Base-by-base conservation (phyloP, 2,329 filamentous ascomycete genomes). In the Chrysoporthe cubensis region DNA sequence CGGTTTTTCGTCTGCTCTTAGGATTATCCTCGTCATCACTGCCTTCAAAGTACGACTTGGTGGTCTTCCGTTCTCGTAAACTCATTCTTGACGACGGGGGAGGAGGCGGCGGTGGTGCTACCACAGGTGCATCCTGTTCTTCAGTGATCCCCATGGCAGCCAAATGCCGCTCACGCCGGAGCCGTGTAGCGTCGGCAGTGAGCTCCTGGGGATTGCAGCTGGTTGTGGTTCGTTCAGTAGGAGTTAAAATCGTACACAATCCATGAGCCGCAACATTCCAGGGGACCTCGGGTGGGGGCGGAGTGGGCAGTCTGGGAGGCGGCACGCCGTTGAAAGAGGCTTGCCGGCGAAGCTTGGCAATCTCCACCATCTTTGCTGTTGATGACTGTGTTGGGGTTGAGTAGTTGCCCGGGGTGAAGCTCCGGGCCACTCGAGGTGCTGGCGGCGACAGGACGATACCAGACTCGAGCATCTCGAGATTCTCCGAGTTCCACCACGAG, bases 371-470 rank as follows among this genome's bases (percentile, higher is more conserved):
- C 78, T 93, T 97, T 34, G 93, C 93, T 1, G 89, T 88, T 54
- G 93, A 98, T 0, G 95, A 92, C 70, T 95, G 91, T 0, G 95
- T 98, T 0, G 94, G 93, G 1, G 94, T 93, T 2, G 89, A 93
- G 78, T 94, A 97, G 1, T 92, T 94, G 1, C 92, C 90, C 9
- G 84, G 77, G 32, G 86, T 85, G 16, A 84, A 82, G 69, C 80
- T 81, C 40, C 88, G 87, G 16, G 83, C 78, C 73, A 87, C 89
- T 73, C 80, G 85, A 9, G 80, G 80, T 66, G 84, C 82, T 8
- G 81, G 78, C 5, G 84, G 78, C 3, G 83, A 82, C n/a, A 83
- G 80, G 14, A 82, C 79, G 63, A 88, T 80, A 26, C 88, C 79
- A 2, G 82, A 79, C 72, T 96, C 93, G 14, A 97, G 82, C 66